Base-by-base conservation (phyloP, 1,139 yeast species). In the Meyerozyma elateridarum region DNA sequence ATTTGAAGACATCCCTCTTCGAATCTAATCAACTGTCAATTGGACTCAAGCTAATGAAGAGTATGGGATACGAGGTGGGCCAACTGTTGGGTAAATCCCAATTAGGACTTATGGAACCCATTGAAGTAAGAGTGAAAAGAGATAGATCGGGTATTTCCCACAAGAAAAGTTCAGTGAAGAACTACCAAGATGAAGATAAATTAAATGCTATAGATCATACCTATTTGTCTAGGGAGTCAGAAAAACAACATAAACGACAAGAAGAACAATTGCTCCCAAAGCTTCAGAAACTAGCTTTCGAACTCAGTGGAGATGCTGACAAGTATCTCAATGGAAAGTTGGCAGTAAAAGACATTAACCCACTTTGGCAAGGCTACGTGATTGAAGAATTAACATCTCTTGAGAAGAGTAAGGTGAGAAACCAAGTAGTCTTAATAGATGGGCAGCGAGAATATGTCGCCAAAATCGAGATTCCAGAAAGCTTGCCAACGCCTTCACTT, bases 281-380 rank as follows among this genome's bases (percentile, higher is more conserved):
- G 8, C 20, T 26, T 8, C 29, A 26, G 13, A 26, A 26, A 14
- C 15, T 26, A 7, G 16, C 18, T 13, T 16, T 25, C 14, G n/a
- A 5, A 8, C 27, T 25, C 27, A 25, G 27, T 25, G 27, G 27
- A 6, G 27, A 25, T 25, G 27, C 16, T 8, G 27, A 25, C 8
- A 14, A 8, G 15, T 25, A 8, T 13, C 27, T 12, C 13, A 5
- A 31, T 27, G 33, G 34, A 1, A 32, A 33, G n/a, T n/a, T 33
- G 11, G 36, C 39, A 8, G 22, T 37, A 3, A 31, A 31, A 1
- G 34, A 34, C 8, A 43, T 58, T 0, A 46, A 53, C 22, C 25
- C 36, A 0, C 36, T 58, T 14, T 61, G 66, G 66, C 38, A 49
- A 36, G 48, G 42, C 2, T 47, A 45, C 31, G 52, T n/a, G n/a